These are phyloP conservation scores for Arthrobotrys iridis DNA, from an alignment of 2,329 filamentous ascomycete species.

Conservation along the genomic window DNA sequence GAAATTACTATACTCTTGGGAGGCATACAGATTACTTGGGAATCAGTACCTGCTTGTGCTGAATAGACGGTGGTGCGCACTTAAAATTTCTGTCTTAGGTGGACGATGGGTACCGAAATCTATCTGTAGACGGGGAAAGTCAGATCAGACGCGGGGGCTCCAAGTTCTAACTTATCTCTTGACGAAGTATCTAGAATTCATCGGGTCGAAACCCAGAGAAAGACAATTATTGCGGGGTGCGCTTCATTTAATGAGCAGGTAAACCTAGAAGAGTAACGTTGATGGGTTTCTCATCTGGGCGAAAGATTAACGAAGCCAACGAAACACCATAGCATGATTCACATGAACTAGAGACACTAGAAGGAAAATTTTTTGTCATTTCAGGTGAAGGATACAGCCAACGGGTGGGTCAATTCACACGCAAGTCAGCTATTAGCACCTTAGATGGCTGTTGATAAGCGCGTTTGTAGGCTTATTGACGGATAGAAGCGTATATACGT, in stretches of 20 bases:
- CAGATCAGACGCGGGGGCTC: slow-evolving; percentile 33
- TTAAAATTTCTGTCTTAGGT: slow-evolving; percentile 5
- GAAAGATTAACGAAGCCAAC: slow-evolving; percentile 58
- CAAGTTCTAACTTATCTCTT: slow-evolving; percentile 44
- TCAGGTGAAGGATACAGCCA: slow-evolving; percentile 79
- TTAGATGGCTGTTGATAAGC: slow-evolving; percentile 38
- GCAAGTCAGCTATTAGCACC: neutral
- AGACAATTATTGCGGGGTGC: slow-evolving; percentile 27
- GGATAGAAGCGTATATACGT: slow-evolving; percentile 55
- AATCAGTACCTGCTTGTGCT: no score
- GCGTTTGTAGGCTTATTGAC: slow-evolving; percentile 54
- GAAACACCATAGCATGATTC: slow-evolving; percentile 60
- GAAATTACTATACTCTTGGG: slow-evolving; percentile 37
- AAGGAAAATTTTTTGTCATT: slow-evolving; percentile 73
- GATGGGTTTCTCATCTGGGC: slow-evolving; percentile 33
- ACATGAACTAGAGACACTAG: slow-evolving; percentile 53
- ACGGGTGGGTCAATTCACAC: slow-evolving; percentile 64
- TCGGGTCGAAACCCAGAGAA: slow-evolving; percentile 63
- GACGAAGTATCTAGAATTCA: slow-evolving; percentile 73
- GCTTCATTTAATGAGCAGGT: slow-evolving; percentile 23
- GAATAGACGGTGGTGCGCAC: no score
- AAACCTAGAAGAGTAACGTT: slow-evolving; percentile 27
- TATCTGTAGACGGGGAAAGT: slow-evolving; percentile 26
- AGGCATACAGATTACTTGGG: no score
- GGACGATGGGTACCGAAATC: slow-evolving; percentile 51